phyloP scores from a whole-genome alignment of 148 eudicot species.

The Linanthus parryae region DNA sequence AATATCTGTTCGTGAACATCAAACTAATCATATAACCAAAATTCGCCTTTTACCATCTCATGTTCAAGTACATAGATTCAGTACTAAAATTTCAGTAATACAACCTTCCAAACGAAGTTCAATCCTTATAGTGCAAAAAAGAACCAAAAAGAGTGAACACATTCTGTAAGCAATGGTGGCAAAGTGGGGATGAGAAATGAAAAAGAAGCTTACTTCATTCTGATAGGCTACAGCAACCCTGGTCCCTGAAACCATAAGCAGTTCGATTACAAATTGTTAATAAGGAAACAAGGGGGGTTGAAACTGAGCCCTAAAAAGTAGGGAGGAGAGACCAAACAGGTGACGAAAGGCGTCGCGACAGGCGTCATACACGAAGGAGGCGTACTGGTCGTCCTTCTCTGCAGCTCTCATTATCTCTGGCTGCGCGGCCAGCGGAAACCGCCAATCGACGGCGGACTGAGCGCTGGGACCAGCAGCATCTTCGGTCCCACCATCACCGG shows the following conservation, averaged over 20 bases:
- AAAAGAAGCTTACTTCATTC: constrained; percentile 46
- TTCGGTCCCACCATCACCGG: no score
- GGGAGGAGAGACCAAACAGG: constrained; percentile 55
- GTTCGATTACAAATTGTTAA: not conserved
- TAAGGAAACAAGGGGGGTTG: not conserved
- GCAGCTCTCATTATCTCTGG: constrained; percentile 99
- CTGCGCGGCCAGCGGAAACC: constrained; percentile 86
- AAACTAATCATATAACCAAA: no score
- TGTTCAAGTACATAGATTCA: no score
- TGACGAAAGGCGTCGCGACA: constrained; percentile 98
- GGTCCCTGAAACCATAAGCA: constrained; percentile 49
- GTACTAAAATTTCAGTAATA: no score
- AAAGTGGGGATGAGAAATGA: no score
- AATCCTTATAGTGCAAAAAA: not conserved
- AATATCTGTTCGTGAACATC: no score
- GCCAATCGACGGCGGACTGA: no score
- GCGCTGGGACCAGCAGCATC: no score
- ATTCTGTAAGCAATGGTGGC: no score
- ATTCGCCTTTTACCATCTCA: no score
- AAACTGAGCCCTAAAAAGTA: not conserved
- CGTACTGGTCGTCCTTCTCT: constrained; percentile 93
- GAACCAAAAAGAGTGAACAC: not conserved
- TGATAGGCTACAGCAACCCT: constrained; percentile 85
- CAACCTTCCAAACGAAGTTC: no score
- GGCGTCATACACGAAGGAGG: constrained; percentile 89